A percentile compares a stretch with the other conserved stretches of the same genome.
These are phyloP conservation scores for Mycena leptocephala DNA, from an alignment of 768 basidiomycete species.

Conservation along the genomic window DNA sequence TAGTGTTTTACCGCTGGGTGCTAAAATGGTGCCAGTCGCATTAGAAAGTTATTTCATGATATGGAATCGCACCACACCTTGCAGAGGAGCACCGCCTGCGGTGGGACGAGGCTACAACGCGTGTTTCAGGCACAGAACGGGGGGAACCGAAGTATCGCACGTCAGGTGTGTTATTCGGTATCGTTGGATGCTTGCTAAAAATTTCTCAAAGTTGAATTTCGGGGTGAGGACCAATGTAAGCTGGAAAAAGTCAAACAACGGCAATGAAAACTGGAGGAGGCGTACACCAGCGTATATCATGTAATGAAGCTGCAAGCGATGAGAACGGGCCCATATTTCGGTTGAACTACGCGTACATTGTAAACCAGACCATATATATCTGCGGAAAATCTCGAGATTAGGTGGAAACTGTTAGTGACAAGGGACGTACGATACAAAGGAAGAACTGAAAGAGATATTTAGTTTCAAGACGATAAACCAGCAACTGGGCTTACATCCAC, in stretches of 20 bases:
- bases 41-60: conserved; percentile 18
- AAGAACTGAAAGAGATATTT: conserved; percentile 29
- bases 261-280: neutral
- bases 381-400: neutral
- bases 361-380: conserved; percentile 43
- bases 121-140: neutral
- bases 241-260: conserved; percentile 37
- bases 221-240: conserved; percentile 60
- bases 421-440: conserved; percentile 40
- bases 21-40: conserved; percentile 37
- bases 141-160: conserved; percentile 23
- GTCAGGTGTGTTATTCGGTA: conserved; percentile 57
- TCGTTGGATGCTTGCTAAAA: conserved; percentile 57
- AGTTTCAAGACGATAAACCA: neutral
- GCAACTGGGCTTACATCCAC: conserved; percentile 53
- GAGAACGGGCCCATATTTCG: neutral
- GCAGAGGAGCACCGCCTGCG: conserved; percentile 54
- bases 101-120: conserved; percentile 50
- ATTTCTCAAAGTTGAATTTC: conserved; percentile 61
- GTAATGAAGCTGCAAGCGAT: conserved; percentile 50
- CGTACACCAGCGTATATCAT: conserved; percentile 55
- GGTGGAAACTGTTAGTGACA: neutral
- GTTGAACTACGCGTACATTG: conserved; percentile 32
- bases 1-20: conserved; percentile 53
- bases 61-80: conserved; percentile 37